Conservation (phyloP, 805 yeast species). For the Myxozyma udenii region DNA sequence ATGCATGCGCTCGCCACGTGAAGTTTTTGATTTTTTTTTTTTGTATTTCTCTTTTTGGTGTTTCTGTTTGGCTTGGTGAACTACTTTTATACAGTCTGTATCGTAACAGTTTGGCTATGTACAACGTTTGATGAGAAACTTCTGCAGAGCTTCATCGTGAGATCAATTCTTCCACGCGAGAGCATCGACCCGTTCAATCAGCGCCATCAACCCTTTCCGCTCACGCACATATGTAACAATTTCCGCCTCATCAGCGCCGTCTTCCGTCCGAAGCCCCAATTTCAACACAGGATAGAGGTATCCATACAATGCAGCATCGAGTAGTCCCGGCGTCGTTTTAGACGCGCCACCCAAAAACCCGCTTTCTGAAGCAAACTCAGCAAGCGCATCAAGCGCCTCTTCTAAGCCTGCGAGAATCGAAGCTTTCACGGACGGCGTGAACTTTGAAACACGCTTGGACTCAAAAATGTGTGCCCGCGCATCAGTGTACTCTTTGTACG, state of each 20-base stretch:
- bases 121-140: too few species aligned
- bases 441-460: background rate
- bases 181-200: slow-evolving; percentile 5
- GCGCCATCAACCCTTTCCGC: slow-evolving; percentile 3
- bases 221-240: slow-evolving; percentile 6
- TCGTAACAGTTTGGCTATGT: background rate
- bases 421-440: background rate
- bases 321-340: slow-evolving; percentile 6
- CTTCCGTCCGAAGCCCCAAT: slow-evolving; percentile 4
- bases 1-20: slow-evolving; percentile 2
- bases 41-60: background rate
- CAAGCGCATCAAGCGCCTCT: slow-evolving; percentile 25
- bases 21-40: background rate
- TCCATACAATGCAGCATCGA: slow-evolving; percentile 21
- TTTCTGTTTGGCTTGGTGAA: background rate
- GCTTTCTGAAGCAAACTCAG: background rate
- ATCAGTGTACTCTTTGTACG: background rate
- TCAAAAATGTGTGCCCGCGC: background rate
- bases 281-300: slow-evolving; percentile 16
- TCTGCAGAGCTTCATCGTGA: background rate
- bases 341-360: background rate
- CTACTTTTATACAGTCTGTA: background rate
- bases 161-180: background rate
- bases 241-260: slow-evolving; percentile 8
- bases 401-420: slow-evolving; percentile 11